Base-by-base conservation (phyloP, 1,284 basidiomycete genomes). In the Ustilago hordei region DNA sequence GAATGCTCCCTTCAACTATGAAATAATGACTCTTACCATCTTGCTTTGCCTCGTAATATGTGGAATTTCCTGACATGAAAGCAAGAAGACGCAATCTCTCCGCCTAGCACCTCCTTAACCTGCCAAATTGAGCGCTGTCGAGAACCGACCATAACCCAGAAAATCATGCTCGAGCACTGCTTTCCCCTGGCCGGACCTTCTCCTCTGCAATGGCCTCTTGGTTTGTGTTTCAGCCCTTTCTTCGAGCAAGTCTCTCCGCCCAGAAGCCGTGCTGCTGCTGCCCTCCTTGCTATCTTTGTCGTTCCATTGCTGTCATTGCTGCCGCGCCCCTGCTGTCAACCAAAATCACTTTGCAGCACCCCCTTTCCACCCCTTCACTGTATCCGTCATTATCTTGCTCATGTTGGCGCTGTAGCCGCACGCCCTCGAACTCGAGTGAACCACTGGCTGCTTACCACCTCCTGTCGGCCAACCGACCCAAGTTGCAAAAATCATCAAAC, bases 261-360 rank as follows among this genome's bases (percentile, higher is more conserved):
- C 13, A 19, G 19, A 23, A 23, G 43, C 43, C 43, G 43, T 45
- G 39, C 13, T 54, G 52, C 7, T 55, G 38, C 38, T 19, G n/a
- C 38, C n/a, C 9, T 41, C n/a, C 43, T 45, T 55, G 54, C 54
- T 55, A 55, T 55, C 54, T 55, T 55, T 55, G 54, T 19, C 54
- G 52, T 34, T 45, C 28, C 23, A 28, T 54, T 54, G 52, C 52
- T 34, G 52, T 54, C 52, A 54, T 54, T 19, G 52, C 15, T 54
- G 32, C 52, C 32, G 48, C 34, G 52, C 52, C 52, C n/a, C 8
- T 4, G 17, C 52, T 54, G 52, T 54, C 32, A 34, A 36, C 32
- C 34, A 35, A 50, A 41, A 31, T 28, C 23, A 50, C 3, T 11
- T 28, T 13, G 52, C 52, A 54, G 32, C 34, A 34, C 52, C 52